Percentiles rank a stretch among this genome's conserved stretches.
These are phyloP conservation scores for Syzygium jambos DNA, from an alignment of 345 rosid genomes.

Conservation along the genomic window DNA sequence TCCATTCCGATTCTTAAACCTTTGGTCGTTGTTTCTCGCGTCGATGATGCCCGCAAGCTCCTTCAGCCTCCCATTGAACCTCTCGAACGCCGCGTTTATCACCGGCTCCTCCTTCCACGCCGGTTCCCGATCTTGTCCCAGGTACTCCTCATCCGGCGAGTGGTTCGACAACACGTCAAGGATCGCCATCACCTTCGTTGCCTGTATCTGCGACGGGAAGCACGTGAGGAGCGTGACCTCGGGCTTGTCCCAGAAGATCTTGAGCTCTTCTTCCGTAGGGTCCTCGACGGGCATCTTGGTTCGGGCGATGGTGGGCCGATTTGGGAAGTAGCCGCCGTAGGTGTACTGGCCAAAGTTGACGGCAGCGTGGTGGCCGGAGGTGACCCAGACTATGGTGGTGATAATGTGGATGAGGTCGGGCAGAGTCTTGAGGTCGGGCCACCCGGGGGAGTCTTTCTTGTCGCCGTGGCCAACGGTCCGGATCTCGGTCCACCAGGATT, in stretches of 20 bases:
- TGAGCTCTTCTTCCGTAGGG: conserved; percentile 18
- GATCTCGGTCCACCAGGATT: conserved; percentile 26
- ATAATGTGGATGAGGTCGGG: conserved; percentile 22
- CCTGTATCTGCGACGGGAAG: conserved; percentile 42
- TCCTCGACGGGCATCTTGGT: conserved; percentile 36
- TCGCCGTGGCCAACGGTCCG: conserved; percentile 34
- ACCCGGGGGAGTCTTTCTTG: conserved; percentile 40
- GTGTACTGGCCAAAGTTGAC: conserved; percentile 37
- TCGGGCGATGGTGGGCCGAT: conserved; percentile 20
- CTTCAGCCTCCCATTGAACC: conserved; percentile 20
- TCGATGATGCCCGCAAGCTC: conserved; percentile 24
- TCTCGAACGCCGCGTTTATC: conserved; percentile 25
- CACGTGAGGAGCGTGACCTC: conserved; percentile 20
- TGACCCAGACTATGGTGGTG: conserved; percentile 25
- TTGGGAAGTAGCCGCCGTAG: conserved; percentile 29
- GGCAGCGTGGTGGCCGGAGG: conserved; percentile 39
- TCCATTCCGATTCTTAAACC: conserved; percentile 29
- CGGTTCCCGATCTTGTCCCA: conserved; percentile 20
- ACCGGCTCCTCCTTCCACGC: conserved; percentile 19
- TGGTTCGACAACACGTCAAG: conserved; percentile 28
- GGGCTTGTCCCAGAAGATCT: conserved; percentile 26
- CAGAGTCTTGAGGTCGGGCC: conserved; percentile 31
- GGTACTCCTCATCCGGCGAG: conserved; percentile 43
- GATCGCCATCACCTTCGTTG: conserved; percentile 26
- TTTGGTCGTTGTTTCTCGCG: conserved; percentile 15